Evolutionary conservation across 2,329 filamentous ascomycete genomes (phyloP).

Genomic region (Magnaporthiopsis incrustans): DNA sequence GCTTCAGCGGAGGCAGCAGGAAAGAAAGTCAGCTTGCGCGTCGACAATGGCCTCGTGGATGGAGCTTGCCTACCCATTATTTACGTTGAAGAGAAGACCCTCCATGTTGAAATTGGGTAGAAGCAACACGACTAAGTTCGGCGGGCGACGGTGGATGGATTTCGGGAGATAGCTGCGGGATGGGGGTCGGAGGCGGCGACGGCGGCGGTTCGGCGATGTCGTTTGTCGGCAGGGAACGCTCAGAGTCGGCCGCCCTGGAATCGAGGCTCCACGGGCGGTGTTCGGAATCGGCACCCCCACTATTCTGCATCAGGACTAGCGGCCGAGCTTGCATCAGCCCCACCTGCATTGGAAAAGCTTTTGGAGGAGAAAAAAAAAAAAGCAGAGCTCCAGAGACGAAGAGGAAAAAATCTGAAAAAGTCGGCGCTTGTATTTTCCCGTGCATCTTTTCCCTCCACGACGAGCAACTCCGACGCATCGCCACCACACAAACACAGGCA

Average conservation of each 20-base stretch:
- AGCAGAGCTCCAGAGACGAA: constrained; percentile 13
- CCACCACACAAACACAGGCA: background rate
- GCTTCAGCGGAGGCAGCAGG: constrained; percentile 37
- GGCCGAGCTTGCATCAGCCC: constrained; percentile 10
- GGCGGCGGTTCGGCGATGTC: background rate
- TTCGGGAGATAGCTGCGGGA: background rate
- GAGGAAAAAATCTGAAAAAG: constrained; percentile 16
- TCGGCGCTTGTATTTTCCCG: constrained; percentile 11
- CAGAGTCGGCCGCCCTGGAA: background rate
- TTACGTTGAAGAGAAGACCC: constrained; percentile 88
- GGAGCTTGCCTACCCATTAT: constrained; percentile 62
- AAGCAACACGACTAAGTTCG: background rate
- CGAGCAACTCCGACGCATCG: background rate
- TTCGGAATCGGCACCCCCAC: background rate
- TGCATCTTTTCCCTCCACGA: constrained; percentile 8
- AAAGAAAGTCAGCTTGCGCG: constrained; percentile 7
- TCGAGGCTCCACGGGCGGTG: background rate
- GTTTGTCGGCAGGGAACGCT: background rate
- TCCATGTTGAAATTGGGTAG: constrained; percentile 53
- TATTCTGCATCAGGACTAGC: constrained; percentile 9
- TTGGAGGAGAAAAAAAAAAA: constrained; percentile 1
- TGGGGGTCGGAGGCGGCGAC: background rate
- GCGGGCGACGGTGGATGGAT: background rate
- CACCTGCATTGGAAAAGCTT: constrained; percentile 11
- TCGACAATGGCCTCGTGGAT: background rate